phyloP scores from a whole-genome alignment of 2,329 filamentous ascomycete genomes.

The Onygenales sp. region DNA sequence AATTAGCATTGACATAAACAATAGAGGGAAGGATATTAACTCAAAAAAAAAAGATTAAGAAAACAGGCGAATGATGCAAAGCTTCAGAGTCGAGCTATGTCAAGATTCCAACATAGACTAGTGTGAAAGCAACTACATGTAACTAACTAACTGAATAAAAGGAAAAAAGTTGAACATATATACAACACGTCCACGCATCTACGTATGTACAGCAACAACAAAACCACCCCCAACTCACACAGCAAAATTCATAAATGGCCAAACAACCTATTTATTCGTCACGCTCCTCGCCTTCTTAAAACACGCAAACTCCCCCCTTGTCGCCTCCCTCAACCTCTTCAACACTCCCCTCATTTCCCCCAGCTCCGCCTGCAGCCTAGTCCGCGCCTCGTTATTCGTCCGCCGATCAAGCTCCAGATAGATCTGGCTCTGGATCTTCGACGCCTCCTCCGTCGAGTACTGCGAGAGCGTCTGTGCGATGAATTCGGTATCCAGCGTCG shows the following conservation, averaged over 20 bases:
- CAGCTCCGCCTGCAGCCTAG: constrained; percentile 72
- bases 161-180: neutral
- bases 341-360: constrained; percentile 80
- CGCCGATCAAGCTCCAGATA: constrained; percentile 84
- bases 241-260: neutral
- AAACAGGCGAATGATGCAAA: too few relatives aligned
- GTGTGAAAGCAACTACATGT: neutral
- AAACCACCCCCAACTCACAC: neutral
- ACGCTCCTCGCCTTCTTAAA: constrained; percentile 54
- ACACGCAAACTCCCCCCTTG: constrained; percentile 78
- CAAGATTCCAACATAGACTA: neutral
- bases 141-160: neutral
- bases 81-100: neutral
- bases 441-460: constrained; percentile 76
- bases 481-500: constrained; percentile 94
- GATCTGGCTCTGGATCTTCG: constrained; percentile 75
- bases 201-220: neutral
- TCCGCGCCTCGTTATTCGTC: constrained; percentile 78
- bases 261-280: neutral
- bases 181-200: too few relatives aligned
- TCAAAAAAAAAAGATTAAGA: too few relatives aligned
- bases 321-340: constrained; percentile 73
- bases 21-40: too few relatives aligned
- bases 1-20: too few relatives aligned
- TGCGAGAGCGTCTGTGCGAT: constrained; percentile 85